These are phyloP conservation scores for Xylariales sp. DNA, from an alignment of 2,329 filamentous ascomycete species.

Conservation along the genomic window DNA sequence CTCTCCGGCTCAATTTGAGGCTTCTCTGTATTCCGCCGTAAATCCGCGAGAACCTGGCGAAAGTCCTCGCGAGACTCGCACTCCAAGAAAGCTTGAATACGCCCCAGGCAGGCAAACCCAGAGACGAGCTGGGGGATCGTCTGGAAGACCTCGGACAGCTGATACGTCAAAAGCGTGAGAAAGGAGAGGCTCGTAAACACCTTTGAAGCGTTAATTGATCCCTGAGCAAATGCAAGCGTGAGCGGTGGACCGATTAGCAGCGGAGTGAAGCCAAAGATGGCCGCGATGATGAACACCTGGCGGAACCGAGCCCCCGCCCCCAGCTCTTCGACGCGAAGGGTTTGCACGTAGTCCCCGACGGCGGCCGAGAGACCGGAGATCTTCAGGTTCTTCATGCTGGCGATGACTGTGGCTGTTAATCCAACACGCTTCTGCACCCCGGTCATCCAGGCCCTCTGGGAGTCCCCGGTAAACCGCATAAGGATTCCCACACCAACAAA, in stretches of 20 bases:
- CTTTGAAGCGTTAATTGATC: constrained; percentile 17
- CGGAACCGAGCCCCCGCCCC: constrained; percentile 28
- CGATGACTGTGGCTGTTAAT: constrained; percentile 27
- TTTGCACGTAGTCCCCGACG: constrained; percentile 23
- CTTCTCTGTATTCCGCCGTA: background rate
- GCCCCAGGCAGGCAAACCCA: constrained; percentile 32
- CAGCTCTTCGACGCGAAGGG: constrained; percentile 30
- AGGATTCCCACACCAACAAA: constrained; percentile 13
- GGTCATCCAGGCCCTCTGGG: constrained; percentile 31
- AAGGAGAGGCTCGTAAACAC: constrained; percentile 37
- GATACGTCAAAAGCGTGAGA: constrained; percentile 32
- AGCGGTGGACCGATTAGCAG: constrained; percentile 18
- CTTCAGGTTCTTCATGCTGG: constrained; percentile 37
- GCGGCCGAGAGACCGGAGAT: constrained; percentile 30
- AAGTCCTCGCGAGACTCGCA: constrained; percentile 11
- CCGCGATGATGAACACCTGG: constrained; percentile 26
- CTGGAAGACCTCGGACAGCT: constrained; percentile 34
- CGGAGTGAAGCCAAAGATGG: constrained; percentile 21
- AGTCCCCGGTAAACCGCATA: constrained; percentile 17
- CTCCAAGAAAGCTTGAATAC: constrained; percentile 32
- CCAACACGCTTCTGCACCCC: constrained; percentile 27
- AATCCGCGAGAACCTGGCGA: constrained; percentile 1
- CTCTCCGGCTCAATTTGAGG: background rate
- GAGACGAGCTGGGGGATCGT: constrained; percentile 31
- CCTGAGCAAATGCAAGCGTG: constrained; percentile 25